Percentiles rank a stretch among this genome's conserved stretches.
These are phyloP conservation scores for Cichorium intybus DNA, from an alignment of 140 eudicot species.

Conservation along the genomic window DNA sequence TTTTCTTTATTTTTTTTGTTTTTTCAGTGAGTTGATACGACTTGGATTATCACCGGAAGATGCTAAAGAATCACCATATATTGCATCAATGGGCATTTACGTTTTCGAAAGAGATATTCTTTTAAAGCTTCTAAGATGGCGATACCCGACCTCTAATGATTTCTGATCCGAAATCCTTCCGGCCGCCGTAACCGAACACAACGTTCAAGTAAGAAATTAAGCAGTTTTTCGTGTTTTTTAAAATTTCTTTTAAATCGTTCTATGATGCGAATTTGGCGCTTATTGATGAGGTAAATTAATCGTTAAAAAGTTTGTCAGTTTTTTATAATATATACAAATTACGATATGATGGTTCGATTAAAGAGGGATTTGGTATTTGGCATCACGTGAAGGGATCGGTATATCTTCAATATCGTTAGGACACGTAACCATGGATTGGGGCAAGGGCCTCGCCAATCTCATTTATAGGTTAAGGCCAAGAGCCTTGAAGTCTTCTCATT, in stretches of 20 bases:
- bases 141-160: constrained; percentile 83
- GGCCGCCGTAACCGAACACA: constrained; percentile 69
- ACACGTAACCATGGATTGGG: no score
- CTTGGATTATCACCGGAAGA: constrained; percentile 77
- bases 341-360: no score
- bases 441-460: no score
- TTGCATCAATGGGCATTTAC: constrained; percentile 98
- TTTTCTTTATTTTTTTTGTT: no score
- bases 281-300: constrained; percentile 65
- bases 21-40: no score
- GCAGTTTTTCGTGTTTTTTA: neutral
- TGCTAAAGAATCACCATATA: constrained; percentile 73
- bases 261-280: constrained; percentile 95
- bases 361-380: no score
- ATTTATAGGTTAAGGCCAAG: no score
- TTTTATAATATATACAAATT: no score
- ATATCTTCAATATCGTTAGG: no score
- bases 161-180: constrained; percentile 98
- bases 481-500: no score
- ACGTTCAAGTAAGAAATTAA: constrained; percentile 58
- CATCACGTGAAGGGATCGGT: no score
- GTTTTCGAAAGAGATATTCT: constrained; percentile 79
- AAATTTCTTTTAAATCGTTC: constrained; percentile 47
- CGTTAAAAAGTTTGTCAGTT: no score
- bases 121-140: constrained; percentile 71